Percentiles rank a stretch among this genome's conserved stretches.
phyloP scores from a whole-genome alignment of 2,329 filamentous ascomycete genomes.

The Paraconiothyrium brasiliense region DNA sequence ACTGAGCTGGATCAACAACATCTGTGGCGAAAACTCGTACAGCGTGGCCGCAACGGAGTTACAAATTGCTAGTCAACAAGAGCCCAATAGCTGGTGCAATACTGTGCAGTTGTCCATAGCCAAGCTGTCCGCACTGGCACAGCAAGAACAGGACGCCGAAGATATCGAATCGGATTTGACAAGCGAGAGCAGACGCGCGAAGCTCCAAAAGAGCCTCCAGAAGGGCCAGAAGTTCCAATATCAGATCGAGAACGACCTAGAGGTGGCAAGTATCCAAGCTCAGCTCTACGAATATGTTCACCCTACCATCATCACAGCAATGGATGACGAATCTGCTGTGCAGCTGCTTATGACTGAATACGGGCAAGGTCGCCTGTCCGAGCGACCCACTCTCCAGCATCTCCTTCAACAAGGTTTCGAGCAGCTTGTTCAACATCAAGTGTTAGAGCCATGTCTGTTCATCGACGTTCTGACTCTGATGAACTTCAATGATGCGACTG shows the following conservation, averaged over 20 bases:
- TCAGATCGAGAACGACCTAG: conserved; percentile 67
- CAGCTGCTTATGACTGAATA: conserved; percentile 78
- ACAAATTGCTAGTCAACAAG: conserved; percentile 73
- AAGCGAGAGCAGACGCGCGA: conserved; percentile 16
- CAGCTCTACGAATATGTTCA: conserved; percentile 75
- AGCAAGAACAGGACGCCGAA: conserved; percentile 58
- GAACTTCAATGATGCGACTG: conserved; percentile 59
- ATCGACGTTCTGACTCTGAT: conserved; percentile 86
- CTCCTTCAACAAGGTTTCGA: conserved; percentile 76
- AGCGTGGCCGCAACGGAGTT: conserved; percentile 73
- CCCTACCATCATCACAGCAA: conserved; percentile 72
- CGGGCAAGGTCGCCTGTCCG: conserved; percentile 62
- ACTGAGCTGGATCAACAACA: conserved; percentile 94
- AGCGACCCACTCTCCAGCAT: conserved; percentile 72
- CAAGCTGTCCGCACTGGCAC: conserved; percentile 72
- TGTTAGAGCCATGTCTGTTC: conserved; percentile 66
- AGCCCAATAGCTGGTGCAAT: conserved; percentile 88
- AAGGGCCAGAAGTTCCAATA: conserved; percentile 35
- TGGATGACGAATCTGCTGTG: conserved; percentile 81
- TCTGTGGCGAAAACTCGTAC: conserved; percentile 79
- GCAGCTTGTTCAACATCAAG: conserved; percentile 75
- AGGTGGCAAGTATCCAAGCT: conserved; percentile 82
- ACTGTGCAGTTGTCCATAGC: conserved; percentile 91
- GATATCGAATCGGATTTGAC: conserved; percentile 51
- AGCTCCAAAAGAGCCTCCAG: conserved; percentile 28